These are phyloP conservation scores for Leptographium procerum DNA, from an alignment of 2,329 filamentous ascomycete genomes.

Conservation along the genomic window DNA sequence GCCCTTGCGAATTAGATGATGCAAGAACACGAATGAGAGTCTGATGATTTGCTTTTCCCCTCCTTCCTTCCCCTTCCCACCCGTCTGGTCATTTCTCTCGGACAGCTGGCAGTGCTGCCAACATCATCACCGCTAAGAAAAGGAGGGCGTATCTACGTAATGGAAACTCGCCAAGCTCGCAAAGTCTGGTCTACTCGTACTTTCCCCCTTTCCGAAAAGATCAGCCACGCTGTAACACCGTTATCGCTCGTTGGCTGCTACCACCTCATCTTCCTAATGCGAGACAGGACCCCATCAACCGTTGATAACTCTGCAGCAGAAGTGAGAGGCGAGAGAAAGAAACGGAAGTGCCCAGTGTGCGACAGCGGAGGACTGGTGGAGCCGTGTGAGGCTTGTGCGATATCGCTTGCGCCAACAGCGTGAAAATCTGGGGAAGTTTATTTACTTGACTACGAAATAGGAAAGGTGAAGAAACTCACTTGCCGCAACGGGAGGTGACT, in stretches of 20 bases:
- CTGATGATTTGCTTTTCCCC: neutral
- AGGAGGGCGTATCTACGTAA: neutral
- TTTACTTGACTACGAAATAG: neutral
- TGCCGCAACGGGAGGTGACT: neutral
- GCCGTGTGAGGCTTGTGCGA: neutral
- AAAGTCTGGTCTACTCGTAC: no score
- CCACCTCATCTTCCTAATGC: neutral
- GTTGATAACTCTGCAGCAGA: neutral
- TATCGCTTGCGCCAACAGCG: neutral
- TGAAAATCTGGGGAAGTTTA: neutral
- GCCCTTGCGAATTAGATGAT: neutral
- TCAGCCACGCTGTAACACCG: neutral
- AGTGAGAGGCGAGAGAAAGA: neutral
- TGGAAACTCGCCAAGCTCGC: no score
- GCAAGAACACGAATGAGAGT: neutral
- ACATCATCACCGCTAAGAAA: neutral
- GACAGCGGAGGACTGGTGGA: conserved; percentile 2
- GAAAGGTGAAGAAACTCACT: neutral
- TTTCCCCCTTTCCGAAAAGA: neutral
- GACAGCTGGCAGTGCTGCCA: neutral
- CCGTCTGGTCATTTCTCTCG: neutral
- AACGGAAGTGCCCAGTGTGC: neutral
- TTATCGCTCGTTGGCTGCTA: neutral
- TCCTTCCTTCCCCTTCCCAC: neutral
- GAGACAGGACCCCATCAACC: neutral